Base-by-base conservation (phyloP, 176 grass and related monocot species). In the Bothriochloa decipiens region DNA sequence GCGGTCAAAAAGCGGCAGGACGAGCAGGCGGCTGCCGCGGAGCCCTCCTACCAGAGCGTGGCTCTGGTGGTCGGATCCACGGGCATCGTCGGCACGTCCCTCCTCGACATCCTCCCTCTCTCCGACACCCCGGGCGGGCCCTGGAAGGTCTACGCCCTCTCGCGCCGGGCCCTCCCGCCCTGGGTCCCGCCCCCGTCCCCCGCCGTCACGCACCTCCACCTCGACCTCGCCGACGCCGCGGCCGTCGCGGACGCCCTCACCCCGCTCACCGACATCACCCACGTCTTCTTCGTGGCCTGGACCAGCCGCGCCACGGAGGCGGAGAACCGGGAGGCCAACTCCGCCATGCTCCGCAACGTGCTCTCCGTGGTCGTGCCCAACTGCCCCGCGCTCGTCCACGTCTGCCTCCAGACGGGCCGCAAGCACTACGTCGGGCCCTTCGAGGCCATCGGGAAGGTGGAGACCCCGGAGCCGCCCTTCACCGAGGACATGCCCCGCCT, bases 111-210 rank as follows among this genome's bases (percentile, higher is more conserved):
- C 87, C 94, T 97, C 29, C 94, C 91, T 5, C 91, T 91, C 32
- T 23, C 89, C n/a, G 94, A 93, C 87, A 93, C 91, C 58, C 94
- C 94, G 1, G 94, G 87, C 8, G 94, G 89, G 0, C 94, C 94
- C 0, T 97, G 95, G 95, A 97, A 97, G 90, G 84, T 97, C 22
- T 94, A 94, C 81, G 92, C 92, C 9, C 26, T 95, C 64, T 92
- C 93, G 12, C 90, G 90, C 45, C 77, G 86, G 62, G 83, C 93
- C 11, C 90, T 82, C 16, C 90, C 88, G 2, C 76, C 86, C 25
- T 94, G 92, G 92, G 83, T 81, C 18, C 39, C 89, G 28, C 53
- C 87, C 1, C 27, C 86, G 22, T 60, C 50, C 8, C 43, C 77
- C 33, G 68, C 80, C 45, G 70, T 91, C 65, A 74, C 84, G 3